Conservation (phyloP, 129 eudicot species). For the Oenanthe sinensis region DNA sequence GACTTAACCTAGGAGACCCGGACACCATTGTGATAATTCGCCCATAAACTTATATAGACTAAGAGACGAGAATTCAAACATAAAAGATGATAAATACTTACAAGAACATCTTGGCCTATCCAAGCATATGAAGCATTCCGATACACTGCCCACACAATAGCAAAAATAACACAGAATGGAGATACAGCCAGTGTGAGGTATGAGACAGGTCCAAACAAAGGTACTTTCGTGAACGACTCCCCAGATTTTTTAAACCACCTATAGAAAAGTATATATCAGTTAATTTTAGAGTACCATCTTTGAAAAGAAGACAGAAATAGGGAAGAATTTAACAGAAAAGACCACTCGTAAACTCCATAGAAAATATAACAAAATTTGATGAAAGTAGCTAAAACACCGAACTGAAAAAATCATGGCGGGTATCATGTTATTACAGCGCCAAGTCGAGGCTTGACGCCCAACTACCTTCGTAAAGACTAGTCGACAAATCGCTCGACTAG, state of each 20-base stretch:
- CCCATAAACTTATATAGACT: not conserved
- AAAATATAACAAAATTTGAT: not conserved
- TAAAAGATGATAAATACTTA: slow-evolving; percentile 29
- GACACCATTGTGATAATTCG: not conserved
- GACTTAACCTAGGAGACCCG: not conserved
- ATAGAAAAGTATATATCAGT: slow-evolving; percentile 10
- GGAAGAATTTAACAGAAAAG: too few species aligned
- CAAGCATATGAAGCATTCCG: slow-evolving; percentile 56
- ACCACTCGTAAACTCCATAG: not conserved
- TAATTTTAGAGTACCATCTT: slow-evolving; percentile 1
- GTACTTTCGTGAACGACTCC: slow-evolving; percentile 54
- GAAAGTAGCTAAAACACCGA: not conserved
- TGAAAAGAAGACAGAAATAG: too few species aligned
- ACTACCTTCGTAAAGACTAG: too few species aligned
- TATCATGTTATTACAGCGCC: too few species aligned
- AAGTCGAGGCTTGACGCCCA: too few species aligned
- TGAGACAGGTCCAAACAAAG: slow-evolving; percentile 67
- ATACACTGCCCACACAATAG: slow-evolving; percentile 74
- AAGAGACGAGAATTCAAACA: not conserved
- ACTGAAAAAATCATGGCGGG: not conserved
- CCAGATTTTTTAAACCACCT: slow-evolving; percentile 72
- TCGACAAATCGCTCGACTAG: too few species aligned
- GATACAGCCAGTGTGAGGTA: slow-evolving; percentile 70
- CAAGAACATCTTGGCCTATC: slow-evolving; percentile 91
- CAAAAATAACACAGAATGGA: slow-evolving; percentile 74